Conservation (phyloP, 2,329 filamentous ascomycete genomes). For the Ramichloridium luteum region DNA sequence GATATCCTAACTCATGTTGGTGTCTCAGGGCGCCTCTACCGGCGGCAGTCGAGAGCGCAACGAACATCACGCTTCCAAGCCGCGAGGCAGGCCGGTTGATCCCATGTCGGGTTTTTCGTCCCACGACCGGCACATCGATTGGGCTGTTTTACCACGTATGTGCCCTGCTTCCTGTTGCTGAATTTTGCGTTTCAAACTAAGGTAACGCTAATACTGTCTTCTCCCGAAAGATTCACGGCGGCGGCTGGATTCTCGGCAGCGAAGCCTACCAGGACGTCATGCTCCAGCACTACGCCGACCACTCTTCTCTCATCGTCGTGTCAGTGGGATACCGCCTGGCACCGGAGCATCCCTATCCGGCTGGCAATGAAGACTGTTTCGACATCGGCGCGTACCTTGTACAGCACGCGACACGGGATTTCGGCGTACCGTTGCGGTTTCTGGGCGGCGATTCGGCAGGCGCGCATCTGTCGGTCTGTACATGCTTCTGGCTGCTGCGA, state of each 20-base stretch:
- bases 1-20: too few species aligned
- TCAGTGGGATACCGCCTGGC: conserved; percentile 49
- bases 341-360: conserved; percentile 47
- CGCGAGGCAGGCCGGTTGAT: conserved; percentile 40
- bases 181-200: conserved; percentile 22
- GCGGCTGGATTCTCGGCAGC: conserved; percentile 35
- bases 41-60: conserved; percentile 33
- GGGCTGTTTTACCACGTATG: conserved; percentile 3
- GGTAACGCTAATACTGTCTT: too few species aligned
- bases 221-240: conserved; percentile 45
- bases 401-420: conserved; percentile 33
- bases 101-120: conserved; percentile 40
- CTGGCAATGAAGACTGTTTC: conserved; percentile 43
- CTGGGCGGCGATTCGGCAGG: conserved; percentile 42
- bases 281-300: conserved; percentile 40
- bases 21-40: too few species aligned
- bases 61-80: conserved; percentile 40
- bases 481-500: conserved; percentile 37
- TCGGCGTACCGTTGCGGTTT: conserved; percentile 27
- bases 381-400: conserved; percentile 44
- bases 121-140: conserved; percentile 32
- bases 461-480: conserved; percentile 37
- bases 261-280: conserved; percentile 34
- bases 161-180: background rate
- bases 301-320: conserved; percentile 37